Conservation (phyloP, 176 grass and related monocot species). For the Eleusine coracana region DNA sequence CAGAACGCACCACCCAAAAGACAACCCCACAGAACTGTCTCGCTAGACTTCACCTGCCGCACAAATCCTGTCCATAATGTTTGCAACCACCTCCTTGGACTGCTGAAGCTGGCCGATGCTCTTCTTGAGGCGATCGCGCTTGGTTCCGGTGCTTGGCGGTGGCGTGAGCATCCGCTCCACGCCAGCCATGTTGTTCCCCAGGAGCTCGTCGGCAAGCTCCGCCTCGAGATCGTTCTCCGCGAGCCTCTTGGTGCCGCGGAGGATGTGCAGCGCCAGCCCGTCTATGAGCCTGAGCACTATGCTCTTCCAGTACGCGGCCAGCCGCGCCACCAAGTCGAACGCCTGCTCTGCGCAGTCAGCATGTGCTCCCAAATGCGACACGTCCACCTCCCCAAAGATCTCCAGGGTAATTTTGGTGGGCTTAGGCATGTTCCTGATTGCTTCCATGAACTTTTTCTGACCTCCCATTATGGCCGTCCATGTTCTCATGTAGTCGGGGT, state of each 20-base stretch:
- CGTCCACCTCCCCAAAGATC: conserved; percentile 42
- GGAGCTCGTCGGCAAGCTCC: conserved; percentile 28
- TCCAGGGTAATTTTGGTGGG: background rate
- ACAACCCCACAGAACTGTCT: background rate
- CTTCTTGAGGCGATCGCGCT: conserved; percentile 46
- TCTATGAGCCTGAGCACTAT: conserved; percentile 55
- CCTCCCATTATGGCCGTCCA: conserved; percentile 3
- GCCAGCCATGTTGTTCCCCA: conserved; percentile 35
- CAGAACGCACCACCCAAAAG: background rate
- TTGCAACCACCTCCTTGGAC: conserved; percentile 46
- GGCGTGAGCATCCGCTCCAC: conserved; percentile 49
- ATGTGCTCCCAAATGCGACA: conserved; percentile 22
- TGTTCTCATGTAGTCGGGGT: conserved; percentile 36
- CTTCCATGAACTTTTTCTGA: background rate
- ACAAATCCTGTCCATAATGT: conserved; percentile 47
- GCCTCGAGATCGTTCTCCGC: conserved; percentile 46
- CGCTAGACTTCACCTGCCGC: conserved; percentile 16
- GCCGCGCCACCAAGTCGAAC: conserved; percentile 51
- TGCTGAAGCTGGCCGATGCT: conserved; percentile 50
- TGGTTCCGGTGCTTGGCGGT: conserved; percentile 7
- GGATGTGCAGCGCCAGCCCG: conserved; percentile 44
- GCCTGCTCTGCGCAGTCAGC: conserved; percentile 18
- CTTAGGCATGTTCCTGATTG: conserved; percentile 1
- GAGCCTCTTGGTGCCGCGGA: conserved; percentile 35
- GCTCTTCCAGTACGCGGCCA: conserved; percentile 48